Conservation (phyloP, 306 rosid genomes). For the Malus orientalis region DNA sequence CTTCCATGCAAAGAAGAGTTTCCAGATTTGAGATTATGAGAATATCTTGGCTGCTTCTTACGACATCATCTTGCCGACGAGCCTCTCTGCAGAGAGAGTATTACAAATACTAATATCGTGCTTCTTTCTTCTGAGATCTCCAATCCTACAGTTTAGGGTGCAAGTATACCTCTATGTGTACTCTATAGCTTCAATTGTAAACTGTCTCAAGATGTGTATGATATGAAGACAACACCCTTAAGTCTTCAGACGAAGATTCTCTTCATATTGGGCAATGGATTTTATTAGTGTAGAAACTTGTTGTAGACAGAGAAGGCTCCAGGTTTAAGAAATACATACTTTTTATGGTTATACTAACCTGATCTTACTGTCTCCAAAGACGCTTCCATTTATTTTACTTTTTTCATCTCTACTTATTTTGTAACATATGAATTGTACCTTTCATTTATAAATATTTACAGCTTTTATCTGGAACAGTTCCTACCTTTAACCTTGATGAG, state of each 20-base stretch:
- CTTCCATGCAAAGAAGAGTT: slow-evolving; percentile 9
- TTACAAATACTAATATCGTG: slow-evolving; percentile 4
- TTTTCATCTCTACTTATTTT: neutral
- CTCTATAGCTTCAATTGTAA: slow-evolving; percentile 15
- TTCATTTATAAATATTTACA: neutral
- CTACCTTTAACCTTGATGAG: neutral
- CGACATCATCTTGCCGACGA: slow-evolving; percentile 9
- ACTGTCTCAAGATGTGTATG: neutral
- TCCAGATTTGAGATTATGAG: slow-evolving; percentile 6
- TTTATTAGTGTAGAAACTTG: slow-evolving; percentile 9
- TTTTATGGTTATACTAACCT: slow-evolving; percentile 1
- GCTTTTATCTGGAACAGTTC: neutral
- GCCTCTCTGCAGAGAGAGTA: slow-evolving; percentile 11
- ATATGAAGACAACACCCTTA: slow-evolving; percentile 19
- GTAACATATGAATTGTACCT: neutral
- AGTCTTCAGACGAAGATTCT: neutral
- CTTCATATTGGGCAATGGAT: neutral
- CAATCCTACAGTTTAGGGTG: slow-evolving; percentile 7
- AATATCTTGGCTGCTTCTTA: slow-evolving; percentile 11
- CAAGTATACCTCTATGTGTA: neutral
- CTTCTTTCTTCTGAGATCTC: slow-evolving; percentile 8
- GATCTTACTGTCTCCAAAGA: neutral
- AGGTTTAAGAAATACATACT: neutral
- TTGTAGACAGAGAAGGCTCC: slow-evolving; percentile 1
- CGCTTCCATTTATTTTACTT: neutral